Percentiles rank a stretch among this genome's conserved stretches.
Conservation (phyloP, 345 rosid species). For the Euphorbia lathyris region DNA sequence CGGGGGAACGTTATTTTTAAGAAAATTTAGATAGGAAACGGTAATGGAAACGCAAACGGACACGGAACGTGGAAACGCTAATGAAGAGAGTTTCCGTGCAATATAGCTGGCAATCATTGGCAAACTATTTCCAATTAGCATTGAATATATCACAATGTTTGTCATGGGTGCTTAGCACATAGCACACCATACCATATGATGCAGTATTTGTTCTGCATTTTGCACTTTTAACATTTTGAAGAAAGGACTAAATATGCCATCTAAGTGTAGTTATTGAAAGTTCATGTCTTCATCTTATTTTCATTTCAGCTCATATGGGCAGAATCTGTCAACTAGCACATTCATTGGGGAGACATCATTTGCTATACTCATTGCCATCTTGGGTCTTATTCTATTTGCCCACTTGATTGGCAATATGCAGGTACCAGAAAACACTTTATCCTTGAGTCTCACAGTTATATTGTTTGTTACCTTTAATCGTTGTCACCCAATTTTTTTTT, state of each 20-base stretch:
- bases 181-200: neutral
- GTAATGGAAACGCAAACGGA: too few species aligned
- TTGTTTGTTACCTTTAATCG: neutral
- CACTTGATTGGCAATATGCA: constrained; percentile 98
- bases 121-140: too few species aligned
- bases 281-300: constrained; percentile 22
- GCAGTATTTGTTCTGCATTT: neutral
- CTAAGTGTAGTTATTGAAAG: neutral
- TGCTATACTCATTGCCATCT: constrained; percentile 74
- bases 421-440: constrained; percentile 38
- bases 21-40: too few species aligned
- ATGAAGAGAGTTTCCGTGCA: too few species aligned
- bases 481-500: neutral
- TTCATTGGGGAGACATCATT: constrained; percentile 83
- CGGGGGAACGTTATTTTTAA: too few species aligned
- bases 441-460: constrained; percentile 2
- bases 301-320: constrained; percentile 78
- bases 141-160: neutral
- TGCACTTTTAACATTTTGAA: neutral
- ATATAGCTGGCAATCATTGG: too few species aligned
- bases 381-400: constrained; percentile 86
- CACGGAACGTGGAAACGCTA: too few species aligned
- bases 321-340: constrained; percentile 78
- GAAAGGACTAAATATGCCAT: neutral
- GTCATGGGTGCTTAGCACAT: neutral